Conservation (phyloP, 352 stramenopile species). For the Globisporangium middletonii region DNA sequence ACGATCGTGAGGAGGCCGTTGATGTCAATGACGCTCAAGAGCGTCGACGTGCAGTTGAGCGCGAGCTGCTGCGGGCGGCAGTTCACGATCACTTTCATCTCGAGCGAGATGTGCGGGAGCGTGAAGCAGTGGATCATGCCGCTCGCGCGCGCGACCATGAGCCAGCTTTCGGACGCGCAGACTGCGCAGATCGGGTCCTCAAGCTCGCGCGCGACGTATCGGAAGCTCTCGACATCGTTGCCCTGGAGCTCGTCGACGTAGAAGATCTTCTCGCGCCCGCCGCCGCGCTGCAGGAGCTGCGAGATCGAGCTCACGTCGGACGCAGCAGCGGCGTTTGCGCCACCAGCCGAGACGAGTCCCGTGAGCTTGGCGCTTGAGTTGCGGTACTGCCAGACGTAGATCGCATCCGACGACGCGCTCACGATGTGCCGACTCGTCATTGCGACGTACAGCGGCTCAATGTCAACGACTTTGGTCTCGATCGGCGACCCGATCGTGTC, state of each 20-base stretch:
- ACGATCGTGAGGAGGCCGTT: constrained; percentile 84
- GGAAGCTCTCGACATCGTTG: constrained; percentile 67
- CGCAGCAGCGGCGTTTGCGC: constrained; percentile 14
- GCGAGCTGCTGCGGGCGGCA: constrained; percentile 73
- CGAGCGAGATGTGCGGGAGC: constrained; percentile 87
- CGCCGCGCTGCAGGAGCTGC: constrained; percentile 52
- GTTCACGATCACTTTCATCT: constrained; percentile 88
- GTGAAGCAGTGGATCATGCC: constrained; percentile 89
- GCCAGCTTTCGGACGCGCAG: constrained; percentile 76
- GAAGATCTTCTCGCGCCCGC: constrained; percentile 84
- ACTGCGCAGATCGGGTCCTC: constrained; percentile 87
- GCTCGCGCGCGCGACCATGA: constrained; percentile 77
- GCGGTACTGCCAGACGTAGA: constrained; percentile 94
- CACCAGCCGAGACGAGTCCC: constrained; percentile 28
- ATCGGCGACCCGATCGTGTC: constrained; percentile 81
- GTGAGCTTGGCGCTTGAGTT: constrained; percentile 76
- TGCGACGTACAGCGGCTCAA: constrained; percentile 75
- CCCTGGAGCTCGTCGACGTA: constrained; percentile 86
- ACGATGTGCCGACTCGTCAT: constrained; percentile 89
- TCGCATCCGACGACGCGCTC: constrained; percentile 66
- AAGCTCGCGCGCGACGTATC: constrained; percentile 55
- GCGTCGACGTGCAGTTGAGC: constrained; percentile 87
- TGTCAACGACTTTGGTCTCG: constrained; percentile 80
- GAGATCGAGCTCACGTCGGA: constrained; percentile 60
- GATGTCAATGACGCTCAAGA: constrained; percentile 88